Base-by-base conservation (phyloP, 768 basidiomycete species). In the Naematelia aurantialba region DNA sequence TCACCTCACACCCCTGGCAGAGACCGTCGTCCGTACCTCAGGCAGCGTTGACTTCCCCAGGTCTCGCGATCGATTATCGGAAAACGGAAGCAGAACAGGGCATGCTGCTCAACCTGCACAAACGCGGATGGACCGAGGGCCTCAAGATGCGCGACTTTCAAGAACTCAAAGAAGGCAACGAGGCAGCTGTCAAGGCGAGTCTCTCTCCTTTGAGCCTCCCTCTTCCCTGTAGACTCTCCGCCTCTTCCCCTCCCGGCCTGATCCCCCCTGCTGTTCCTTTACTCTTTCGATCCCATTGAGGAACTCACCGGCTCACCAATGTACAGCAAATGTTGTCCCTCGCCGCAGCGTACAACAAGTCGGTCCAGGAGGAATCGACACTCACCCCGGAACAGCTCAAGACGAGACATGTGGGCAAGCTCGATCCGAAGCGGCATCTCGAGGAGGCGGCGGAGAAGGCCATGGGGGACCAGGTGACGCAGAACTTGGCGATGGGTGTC, bases 31-130 rank as follows among this genome's bases (percentile, higher is more conserved):
- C 8, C 34, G 8, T 39, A n/a, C n/a, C n/a, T n/a, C n/a, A n/a
- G n/a, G n/a, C n/a, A n/a, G n/a, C n/a, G n/a, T n/a, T n/a, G n/a
- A n/a, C n/a, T n/a, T n/a, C n/a, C n/a, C n/a, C n/a, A 52, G 52
- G 50, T 30, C 92, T 99, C 65, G 91, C 88, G 5, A 94, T 99
- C 62, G 92, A 94, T 77, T 98, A 98, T 79, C 85, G 93, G 67
- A 98, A 98, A 82, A 97, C 93, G 26, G 94, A 97, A 75, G 84
- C 94, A 1, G 96, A 99, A 78, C 96, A 99, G 76, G 85, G 88
- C 17, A 99, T 99, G 96, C 79, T 99, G 66, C 91, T 98, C 88
- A 99, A 98, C 77, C 80, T 99, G 69, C 96, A 99, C 81, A 98
- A 98, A 79, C 83, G 91, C 70, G 94, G 96, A 74, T 99, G 96